Evolutionary conservation across 2,329 filamentous ascomycete species (phyloP), one percentile per base, ranked within the genome.

Genomic region (Capronia coronata): DNA sequence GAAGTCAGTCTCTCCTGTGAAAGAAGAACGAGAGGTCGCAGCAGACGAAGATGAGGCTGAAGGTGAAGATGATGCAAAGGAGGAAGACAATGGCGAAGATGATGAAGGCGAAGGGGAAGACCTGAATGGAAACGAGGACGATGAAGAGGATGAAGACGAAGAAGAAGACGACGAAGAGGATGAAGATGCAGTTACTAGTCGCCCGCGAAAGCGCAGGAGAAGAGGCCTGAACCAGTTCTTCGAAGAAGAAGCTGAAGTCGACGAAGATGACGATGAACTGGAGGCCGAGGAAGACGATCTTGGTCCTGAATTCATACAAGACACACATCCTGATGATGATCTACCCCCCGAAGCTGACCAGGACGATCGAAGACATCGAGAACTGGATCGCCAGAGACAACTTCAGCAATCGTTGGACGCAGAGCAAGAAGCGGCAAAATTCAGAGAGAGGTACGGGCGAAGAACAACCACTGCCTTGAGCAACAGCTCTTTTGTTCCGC

Each of bases 211-310:
- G 69, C 71, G 76, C 64, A 84, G 83, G 67, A 81, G 80, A 66
- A 82, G 86, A 58, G 78, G 79, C 57, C 81, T 87, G 56, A 87
- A 87, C 61, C 83, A 85, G 63, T 96, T 96, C 80, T 83, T 98
- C 71, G 93, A 98, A 81, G 87, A 91, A 63, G 93, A 98, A 75
- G 93, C 93, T 67, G 93, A 96, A 71, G 93, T 98, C 60, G 93
- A 97, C 64, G 93, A 86, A 51, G 83, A 94, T 57, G 89, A 94
- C 61, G 89, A 95, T 61, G 86, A 88, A 59, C 84, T 79, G 59
- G 86, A 87, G 54, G 88, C 94, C 57, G 88, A 94, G 44, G 91
- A 96, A 60, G 88, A 94, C 60, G 89, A 94, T 47, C 82, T 87
- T 51, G 83, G 89, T 60, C 88, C 88, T 49, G 85, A 87, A 59